These are phyloP conservation scores for Protomyces inundatus DNA, from an alignment of 1,139 yeast species.

Conservation along the genomic window DNA sequence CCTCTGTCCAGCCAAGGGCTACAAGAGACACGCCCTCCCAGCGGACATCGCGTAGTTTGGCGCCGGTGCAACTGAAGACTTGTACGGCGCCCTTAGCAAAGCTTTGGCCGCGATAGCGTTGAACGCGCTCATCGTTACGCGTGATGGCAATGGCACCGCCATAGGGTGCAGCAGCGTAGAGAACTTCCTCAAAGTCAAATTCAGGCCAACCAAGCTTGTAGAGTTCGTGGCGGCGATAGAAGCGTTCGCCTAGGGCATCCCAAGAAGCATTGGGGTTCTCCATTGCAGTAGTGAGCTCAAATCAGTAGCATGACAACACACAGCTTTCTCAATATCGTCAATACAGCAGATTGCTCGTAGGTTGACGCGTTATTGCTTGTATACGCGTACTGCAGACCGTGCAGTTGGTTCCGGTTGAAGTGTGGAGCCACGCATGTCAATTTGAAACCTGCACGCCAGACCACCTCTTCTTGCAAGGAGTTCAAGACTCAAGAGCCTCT, in stretches of 20 bases:
- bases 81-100: conserved; percentile 28
- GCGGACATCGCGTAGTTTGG: conserved; percentile 26
- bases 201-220: conserved; percentile 17
- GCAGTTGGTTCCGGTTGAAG: no score
- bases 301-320: background rate
- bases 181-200: conserved; percentile 12
- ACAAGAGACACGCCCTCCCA: conserved; percentile 53
- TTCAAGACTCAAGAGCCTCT: no score
- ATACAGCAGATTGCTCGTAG: no score
- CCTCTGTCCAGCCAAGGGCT: conserved; percentile 51
- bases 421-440: no score
- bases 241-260: conserved; percentile 23
- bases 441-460: no score
- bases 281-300: background rate
- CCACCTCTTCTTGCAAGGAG: no score
- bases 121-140: conserved; percentile 34
- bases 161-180: conserved; percentile 15
- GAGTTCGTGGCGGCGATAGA: conserved; percentile 7
- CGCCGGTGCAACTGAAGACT: conserved; percentile 29
- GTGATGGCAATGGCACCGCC: conserved; percentile 31
- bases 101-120: conserved; percentile 35
- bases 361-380: no score
- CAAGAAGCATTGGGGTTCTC: conserved; percentile 5
- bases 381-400: no score
- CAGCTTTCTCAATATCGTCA: no score